Conservation (phyloP, 208 protist genomes). For the Leishmania amazonensis region DNA sequence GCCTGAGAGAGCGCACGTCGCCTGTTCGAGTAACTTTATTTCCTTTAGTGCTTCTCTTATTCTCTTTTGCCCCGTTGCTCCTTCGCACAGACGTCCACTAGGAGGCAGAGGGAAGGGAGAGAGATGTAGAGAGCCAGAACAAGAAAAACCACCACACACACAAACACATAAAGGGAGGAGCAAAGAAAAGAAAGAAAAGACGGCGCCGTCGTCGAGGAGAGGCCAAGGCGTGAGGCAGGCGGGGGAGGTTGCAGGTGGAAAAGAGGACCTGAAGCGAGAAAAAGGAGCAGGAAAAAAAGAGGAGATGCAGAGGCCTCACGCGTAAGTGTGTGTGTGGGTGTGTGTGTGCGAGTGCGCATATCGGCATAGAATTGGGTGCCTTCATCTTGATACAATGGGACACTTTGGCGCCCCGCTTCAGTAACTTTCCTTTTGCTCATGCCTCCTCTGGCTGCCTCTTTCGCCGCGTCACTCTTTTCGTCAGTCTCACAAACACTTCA, state of each 20-base stretch:
- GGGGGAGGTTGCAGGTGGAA: not conserved
- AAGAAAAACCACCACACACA: not conserved
- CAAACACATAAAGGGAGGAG: not conserved
- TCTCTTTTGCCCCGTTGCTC: not conserved
- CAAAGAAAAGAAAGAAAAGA: not conserved
- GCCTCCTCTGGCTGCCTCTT: not conserved
- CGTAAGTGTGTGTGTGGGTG: not conserved
- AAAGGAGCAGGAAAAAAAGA: not conserved
- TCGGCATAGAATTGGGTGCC: not conserved
- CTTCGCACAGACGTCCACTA: not conserved
- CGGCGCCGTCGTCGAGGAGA: not conserved
- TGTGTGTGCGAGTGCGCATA: too few species aligned
- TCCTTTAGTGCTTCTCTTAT: not conserved
- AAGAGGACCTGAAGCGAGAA: not conserved
- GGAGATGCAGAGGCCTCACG: not conserved
- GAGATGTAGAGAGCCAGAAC: not conserved
- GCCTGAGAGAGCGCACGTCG: not conserved
- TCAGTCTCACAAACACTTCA: not conserved
- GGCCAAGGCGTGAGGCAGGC: not conserved
- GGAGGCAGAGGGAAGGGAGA: not conserved
- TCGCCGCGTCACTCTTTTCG: not conserved
- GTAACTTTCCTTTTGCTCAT: not conserved
- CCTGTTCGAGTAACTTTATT: not conserved
- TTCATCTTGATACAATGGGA: not conserved
- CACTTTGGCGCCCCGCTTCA: not conserved